Evolutionary conservation across 2,329 filamentous ascomycete species (phyloP).

Genomic region (Aspergillus vadensis): DNA sequence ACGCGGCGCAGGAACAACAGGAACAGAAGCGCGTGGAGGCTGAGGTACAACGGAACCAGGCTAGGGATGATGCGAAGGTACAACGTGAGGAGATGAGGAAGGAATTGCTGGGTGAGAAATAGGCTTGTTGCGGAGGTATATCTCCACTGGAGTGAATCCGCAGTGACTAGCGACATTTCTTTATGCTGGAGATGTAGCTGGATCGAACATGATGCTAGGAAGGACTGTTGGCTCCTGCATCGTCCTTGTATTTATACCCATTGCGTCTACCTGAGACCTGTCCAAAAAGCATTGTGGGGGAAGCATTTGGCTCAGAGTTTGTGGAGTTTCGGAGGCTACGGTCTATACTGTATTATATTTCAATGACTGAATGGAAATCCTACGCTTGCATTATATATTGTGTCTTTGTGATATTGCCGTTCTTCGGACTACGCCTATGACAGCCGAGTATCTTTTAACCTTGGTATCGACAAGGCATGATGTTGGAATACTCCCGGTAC

Average conservation of each 20-base stretch:
- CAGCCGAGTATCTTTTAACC: not conserved
- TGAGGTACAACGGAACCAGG: constrained; percentile 26
- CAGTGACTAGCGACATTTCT: not conserved
- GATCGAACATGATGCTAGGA: not conserved
- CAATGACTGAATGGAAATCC: not conserved
- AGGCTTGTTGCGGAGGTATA: not conserved
- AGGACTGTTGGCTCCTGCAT: not conserved
- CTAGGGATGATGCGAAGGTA: constrained; percentile 35
- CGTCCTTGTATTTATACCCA: constrained; percentile 13
- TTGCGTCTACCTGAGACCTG: not conserved
- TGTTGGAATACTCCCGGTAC: too few relatives aligned
- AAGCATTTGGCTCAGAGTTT: constrained; percentile 1
- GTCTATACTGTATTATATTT: constrained; percentile 2
- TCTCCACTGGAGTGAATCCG: not conserved
- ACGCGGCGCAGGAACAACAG: constrained; percentile 41
- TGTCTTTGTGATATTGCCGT: not conserved
- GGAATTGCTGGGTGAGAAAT: constrained; percentile 35
- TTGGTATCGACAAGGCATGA: too few relatives aligned
- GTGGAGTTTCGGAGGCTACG: not conserved
- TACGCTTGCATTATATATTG: not conserved
- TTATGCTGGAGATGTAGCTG: not conserved
- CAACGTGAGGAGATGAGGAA: constrained; percentile 45
- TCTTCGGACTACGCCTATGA: not conserved
- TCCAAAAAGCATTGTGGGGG: constrained; percentile 1
- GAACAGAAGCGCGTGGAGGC: constrained; percentile 31